Evolutionary conservation across 768 basidiomycete genomes (phyloP), one percentile per base, ranked within the genome.

Genomic region (Mycena maculata): DNA sequence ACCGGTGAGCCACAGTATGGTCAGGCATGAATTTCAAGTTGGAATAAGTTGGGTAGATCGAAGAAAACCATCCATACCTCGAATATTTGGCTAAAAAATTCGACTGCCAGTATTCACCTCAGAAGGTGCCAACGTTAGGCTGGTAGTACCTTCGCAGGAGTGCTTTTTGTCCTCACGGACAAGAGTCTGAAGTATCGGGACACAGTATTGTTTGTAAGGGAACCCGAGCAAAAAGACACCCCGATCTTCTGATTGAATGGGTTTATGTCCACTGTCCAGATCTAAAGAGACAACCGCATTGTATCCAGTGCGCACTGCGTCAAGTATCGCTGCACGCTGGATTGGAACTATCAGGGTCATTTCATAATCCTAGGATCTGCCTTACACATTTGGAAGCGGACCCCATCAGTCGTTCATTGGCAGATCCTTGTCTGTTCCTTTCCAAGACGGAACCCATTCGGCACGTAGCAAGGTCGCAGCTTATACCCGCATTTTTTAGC

Each of bases 41-140:
- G 13, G 6, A 42, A n/a, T 3, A 39, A 25, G 2, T 38, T 20
- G 18, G 49, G 16, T 2, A 28, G 30, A 28, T 31, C 6, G 13
- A 10, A 20, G 15, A 33, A 20, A 13, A 31, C 8, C 27, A 50
- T 36, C 13, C 33, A 13, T 13, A 77, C 79, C 71, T 79, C 73
- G 30, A 80, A 73, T 11, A 78, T 60, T 60, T 80, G 79, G n/a
- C 65, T 13, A 42, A 80, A 69, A 41, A 75, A 76, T 52, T 76
- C 78, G 5, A 81, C 59, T 11, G 70, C 74, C n/a, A n/a, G n/a
- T n/a, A n/a, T 67, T 82, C 78, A 2, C 78, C 80, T n/a, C n/a
- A n/a, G 47, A 80, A 57, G 4, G 79, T 79, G 25, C 76, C 75
- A 60, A 82, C 78, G 4, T 68, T 60, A 18, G 78, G 76, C 22